Conservation (phyloP, 2,329 filamentous ascomycete species). For the Arthrobotrys sinensis region DNA sequence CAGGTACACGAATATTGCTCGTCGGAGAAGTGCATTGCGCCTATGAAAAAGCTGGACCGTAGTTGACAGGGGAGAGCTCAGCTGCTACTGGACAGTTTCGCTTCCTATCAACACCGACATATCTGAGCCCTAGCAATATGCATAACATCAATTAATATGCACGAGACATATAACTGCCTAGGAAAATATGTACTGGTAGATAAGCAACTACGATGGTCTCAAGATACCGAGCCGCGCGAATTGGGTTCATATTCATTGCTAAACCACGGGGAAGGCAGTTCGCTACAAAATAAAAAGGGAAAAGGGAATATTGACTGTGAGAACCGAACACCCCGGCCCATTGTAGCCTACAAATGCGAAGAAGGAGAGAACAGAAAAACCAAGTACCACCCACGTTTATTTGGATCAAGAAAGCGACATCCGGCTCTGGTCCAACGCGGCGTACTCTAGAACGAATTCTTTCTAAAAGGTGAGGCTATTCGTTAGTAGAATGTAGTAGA, state of each 20-base stretch:
- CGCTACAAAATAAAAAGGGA: slow-evolving; percentile 7
- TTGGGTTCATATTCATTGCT: slow-evolving; percentile 20
- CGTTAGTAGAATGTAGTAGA: slow-evolving; percentile 50
- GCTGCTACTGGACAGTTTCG: slow-evolving; percentile 6
- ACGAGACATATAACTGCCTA: not conserved
- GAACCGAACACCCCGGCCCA: slow-evolving; percentile 5
- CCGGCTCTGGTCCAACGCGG: slow-evolving; percentile 68
- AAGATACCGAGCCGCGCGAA: not conserved
- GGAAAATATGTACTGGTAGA: not conserved
- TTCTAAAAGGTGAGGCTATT: slow-evolving; percentile 65
- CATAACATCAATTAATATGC: not conserved
- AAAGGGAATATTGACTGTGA: slow-evolving; percentile 1
- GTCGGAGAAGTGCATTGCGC: slow-evolving; percentile 1
- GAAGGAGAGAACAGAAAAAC: slow-evolving; percentile 12
- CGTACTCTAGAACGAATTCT: slow-evolving; percentile 72
- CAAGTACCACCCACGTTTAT: not conserved
- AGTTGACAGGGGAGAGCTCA: slow-evolving; percentile 9
- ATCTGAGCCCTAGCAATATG: not conserved
- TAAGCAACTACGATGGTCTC: not conserved
- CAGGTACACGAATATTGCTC: no score
- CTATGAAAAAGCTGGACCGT: not conserved
- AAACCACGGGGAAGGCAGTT: slow-evolving; percentile 2
- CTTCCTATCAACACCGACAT: slow-evolving; percentile 17
- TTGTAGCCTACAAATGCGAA: slow-evolving; percentile 24
- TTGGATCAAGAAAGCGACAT: slow-evolving; percentile 49